phyloP scores from a whole-genome alignment of 768 basidiomycete genomes.

The Russula earlei region DNA sequence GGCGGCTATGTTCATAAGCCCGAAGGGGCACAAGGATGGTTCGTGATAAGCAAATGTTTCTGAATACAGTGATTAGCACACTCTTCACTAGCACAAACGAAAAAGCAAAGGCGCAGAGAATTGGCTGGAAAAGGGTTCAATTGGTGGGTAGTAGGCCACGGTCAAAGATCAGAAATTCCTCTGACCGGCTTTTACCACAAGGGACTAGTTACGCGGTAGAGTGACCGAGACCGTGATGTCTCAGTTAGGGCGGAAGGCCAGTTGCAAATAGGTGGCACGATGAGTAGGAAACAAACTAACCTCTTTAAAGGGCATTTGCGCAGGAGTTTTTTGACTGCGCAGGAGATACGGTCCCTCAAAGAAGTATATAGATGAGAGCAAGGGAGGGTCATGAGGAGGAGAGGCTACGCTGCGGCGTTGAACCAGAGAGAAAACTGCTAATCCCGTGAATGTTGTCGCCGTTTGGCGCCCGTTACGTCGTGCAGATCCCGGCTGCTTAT shows the following conservation, averaged over 20 bases:
- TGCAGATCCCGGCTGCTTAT: too few species aligned
- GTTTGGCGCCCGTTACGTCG: not conserved
- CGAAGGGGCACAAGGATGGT: not conserved
- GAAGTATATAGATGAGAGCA: not conserved
- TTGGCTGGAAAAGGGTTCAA: not conserved
- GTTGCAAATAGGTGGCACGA: not conserved
- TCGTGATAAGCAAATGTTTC: not conserved
- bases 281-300: not conserved
- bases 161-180: not conserved
- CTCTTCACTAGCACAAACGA: not conserved
- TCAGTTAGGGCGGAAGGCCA: not conserved
- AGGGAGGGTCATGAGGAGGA: not conserved
- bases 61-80: not conserved
- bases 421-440: not conserved
- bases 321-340: not conserved
- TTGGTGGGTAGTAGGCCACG: not conserved
- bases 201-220: not conserved
- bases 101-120: not conserved
- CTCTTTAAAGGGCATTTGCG: not conserved
- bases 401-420: not conserved
- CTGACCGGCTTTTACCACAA: not conserved
- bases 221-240: not conserved
- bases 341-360: not conserved
- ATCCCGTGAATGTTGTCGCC: not conserved
- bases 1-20: constrained; percentile 17